Base-by-base conservation (phyloP, 371 early-diverging fungal genomes). In the Saksenaea vasiformis region DNA sequence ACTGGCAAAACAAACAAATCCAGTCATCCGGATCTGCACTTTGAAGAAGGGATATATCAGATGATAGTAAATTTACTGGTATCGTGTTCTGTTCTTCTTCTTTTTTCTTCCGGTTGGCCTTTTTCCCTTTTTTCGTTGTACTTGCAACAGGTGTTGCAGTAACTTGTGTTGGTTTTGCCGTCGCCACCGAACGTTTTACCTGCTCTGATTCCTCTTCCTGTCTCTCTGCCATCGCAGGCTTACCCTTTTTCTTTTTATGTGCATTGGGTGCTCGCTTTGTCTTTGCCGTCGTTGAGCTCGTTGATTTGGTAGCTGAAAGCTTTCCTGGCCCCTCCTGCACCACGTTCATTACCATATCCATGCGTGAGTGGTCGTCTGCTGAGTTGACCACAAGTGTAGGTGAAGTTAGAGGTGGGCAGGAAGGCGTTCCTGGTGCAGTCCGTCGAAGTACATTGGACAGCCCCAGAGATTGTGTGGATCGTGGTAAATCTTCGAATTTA, bases 1-100 rank as follows among this genome's bases (percentile, higher is more conserved):
- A 66, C 36, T 66, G 66, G 14, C 66, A 66, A 27, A 66, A 66
- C 36, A 61, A 60, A 27, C 66, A 66, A 13, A 66, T 61, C 60
- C 61, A 66, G 7, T 66, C 66, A 28, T 66, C 54, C 7, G 66
- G 61, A 56, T 60, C 44, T 1, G 53, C 56, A 22, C 56, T 66
- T 22, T 36, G 38, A 35, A 66, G 34, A 44, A 66, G 15, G 5
- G 61, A 54, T 43, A 66, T 14, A 27, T 66, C 66, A 4, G 65
- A 58, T 13, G 54, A 3, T 28, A 19, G 22, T n/a, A 56, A 44
- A 13, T 56, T 31, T 10, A 10, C 56, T 24, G 39, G 26, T 28
- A 59, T 36, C 26, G 41, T n/a, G 11, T 5, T 17, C 17, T 17
- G 60, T 5, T 31, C 44, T 44, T 44, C 60, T 11, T 35, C 54